These are phyloP conservation scores for Xylaria sp. DNA, from an alignment of 2,329 filamentous ascomycete species.

Conservation along the genomic window DNA sequence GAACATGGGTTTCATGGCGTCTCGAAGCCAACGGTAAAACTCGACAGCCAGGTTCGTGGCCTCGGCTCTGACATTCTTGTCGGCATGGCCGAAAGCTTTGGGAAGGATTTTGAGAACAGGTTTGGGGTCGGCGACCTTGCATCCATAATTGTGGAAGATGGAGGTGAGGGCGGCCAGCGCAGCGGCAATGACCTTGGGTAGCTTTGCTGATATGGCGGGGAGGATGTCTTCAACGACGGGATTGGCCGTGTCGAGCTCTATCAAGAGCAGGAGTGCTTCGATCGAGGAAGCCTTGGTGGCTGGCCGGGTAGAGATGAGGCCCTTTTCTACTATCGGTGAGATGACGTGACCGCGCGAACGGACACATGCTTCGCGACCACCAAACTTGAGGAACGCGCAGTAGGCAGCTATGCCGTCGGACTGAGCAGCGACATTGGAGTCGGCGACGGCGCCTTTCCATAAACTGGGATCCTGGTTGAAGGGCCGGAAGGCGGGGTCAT, in stretches of 20 bases:
- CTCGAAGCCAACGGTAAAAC: conserved; percentile 94
- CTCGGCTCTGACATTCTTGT: conserved; percentile 97
- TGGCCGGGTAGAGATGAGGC: conserved; percentile 83
- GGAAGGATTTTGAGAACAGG: conserved; percentile 85
- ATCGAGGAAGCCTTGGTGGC: conserved; percentile 86
- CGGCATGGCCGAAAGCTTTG: conserved; percentile 92
- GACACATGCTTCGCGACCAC: conserved; percentile 77
- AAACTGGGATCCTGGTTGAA: conserved; percentile 84
- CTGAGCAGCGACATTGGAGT: conserved; percentile 96
- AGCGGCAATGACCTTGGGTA: conserved; percentile 46
- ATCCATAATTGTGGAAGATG: conserved; percentile 93
- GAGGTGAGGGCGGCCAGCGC: conserved; percentile 68
- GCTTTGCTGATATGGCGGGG: conserved; percentile 51
- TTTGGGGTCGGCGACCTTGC: conserved; percentile 92
- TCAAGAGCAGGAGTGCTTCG: conserved; percentile 84
- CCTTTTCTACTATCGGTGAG: conserved; percentile 85
- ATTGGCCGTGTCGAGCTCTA: conserved; percentile 85
- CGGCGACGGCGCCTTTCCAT: conserved; percentile 91
- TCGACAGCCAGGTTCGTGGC: conserved; percentile 91
- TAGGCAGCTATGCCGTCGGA: conserved; percentile 88
- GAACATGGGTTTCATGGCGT: conserved; percentile 98
- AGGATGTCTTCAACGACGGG: conserved; percentile 91
- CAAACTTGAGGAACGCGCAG: conserved; percentile 91
- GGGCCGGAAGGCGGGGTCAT: conserved; percentile 82
- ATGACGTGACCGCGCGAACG: conserved; percentile 80